Base-by-base conservation (phyloP, 2,329 filamentous ascomycete genomes). In the Cercospora sp. region DNA sequence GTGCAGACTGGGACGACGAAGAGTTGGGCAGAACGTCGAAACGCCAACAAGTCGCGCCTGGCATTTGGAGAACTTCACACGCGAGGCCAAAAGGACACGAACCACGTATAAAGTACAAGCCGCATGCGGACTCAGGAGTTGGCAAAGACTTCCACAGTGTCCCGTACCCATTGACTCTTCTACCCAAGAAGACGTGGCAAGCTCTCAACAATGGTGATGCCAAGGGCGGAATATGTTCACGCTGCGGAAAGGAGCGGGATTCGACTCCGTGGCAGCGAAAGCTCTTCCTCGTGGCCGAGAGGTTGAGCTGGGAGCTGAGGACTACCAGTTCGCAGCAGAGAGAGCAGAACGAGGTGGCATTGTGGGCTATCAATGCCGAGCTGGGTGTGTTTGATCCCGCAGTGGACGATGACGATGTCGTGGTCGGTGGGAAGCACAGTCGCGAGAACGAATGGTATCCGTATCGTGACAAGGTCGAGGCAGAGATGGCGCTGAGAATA, bases 281-380 rank as follows among this genome's bases (percentile, higher is more conserved):
- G 66, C 62, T 73, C n/a, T 73, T 70, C 36, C 69, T 72, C 10
- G 71, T 72, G 5, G 69, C 72, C 20, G 70, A 73, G 48, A 63
- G 72, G 28, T 59, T 72, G 23, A 69, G 67, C 9, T 72, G 70
- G 69, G 64, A 65, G 9, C 16, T 33, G 3, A 64, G 65, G 2
- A 64, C 26, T 10, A 69, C 62, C 5, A 65, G 67, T 31, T 42
- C 33, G 30, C 63, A 69, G 60, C 63, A 68, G 36, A 69, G 70
- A 57, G 66, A 59, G 31, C 64, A 68, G 57, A 72, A 72, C 42
- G 70, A 72, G 60, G 60, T 72, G 23, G 65, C 67, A 12, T 51
- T 70, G 16, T 72, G 70, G 71, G 67, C 68, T 12, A 67, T 69
- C 23, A 73, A 73, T 62, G 70, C 66, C 28, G 65, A 72, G 33